phyloP scores from a whole-genome alignment of 768 basidiomycete genomes.

The Daedalea quercina region DNA sequence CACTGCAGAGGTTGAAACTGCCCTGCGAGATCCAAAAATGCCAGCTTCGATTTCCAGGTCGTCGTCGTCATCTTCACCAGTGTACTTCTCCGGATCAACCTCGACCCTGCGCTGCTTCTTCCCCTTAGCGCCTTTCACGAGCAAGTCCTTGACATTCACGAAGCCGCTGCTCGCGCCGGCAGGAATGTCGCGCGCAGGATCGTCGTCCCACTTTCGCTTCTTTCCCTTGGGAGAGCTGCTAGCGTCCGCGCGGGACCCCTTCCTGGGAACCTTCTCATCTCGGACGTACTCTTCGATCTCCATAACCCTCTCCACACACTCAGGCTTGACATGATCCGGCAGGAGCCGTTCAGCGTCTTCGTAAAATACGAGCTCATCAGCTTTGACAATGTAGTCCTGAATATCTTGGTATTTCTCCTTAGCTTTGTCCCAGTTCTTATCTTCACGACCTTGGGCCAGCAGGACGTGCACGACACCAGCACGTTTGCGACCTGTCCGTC shows the following conservation, averaged over 20 bases:
- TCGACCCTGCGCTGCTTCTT: slow-evolving; percentile 29
- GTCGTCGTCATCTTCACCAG: slow-evolving; percentile 58
- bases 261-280: slow-evolving; percentile 28
- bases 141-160: slow-evolving; percentile 56
- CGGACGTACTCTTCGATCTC: slow-evolving; percentile 68
- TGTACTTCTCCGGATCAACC: slow-evolving; percentile 39
- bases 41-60: slow-evolving; percentile 64
- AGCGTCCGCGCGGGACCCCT: slow-evolving; percentile 24
- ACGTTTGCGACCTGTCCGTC: slow-evolving; percentile 90
- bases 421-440: slow-evolving; percentile 84
- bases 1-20: slow-evolving; percentile 39
- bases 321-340: slow-evolving; percentile 70
- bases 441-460: slow-evolving; percentile 86
- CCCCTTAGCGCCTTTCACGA: slow-evolving; percentile 43
- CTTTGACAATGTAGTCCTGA: slow-evolving; percentile 80
- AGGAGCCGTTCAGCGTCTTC: slow-evolving; percentile 86
- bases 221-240: slow-evolving; percentile 26
- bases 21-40: slow-evolving; percentile 40
- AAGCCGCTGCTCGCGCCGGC: slow-evolving; percentile 66
- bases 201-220: slow-evolving; percentile 70
- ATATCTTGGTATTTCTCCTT: slow-evolving; percentile 82
- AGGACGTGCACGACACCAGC: slow-evolving; percentile 87
- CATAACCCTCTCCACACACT: slow-evolving; percentile 76
- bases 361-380: slow-evolving; percentile 85
- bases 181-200: slow-evolving; percentile 66